A percentile compares a stretch with the other conserved stretches of the same genome.
Conservation (phyloP, 495 filamentous ascomycete genomes). For the Rhypophila decipiens region DNA sequence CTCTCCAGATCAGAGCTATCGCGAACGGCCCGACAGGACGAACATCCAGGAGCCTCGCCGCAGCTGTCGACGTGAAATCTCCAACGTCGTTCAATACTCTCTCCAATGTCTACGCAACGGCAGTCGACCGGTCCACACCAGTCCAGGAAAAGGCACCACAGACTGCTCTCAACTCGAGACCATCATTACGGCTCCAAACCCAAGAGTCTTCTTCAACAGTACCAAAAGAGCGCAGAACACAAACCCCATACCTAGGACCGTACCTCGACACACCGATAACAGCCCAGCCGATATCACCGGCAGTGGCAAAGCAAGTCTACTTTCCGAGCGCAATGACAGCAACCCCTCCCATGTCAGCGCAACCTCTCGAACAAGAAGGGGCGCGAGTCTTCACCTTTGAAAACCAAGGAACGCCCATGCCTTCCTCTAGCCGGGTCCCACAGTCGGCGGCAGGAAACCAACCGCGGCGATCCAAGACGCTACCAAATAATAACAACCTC, state of each 20-base stretch:
- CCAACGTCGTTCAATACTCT: slow-evolving; percentile 80
- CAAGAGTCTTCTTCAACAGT: slow-evolving; percentile 20
- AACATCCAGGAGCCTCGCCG: slow-evolving; percentile 27
- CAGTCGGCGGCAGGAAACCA: slow-evolving; percentile 24
- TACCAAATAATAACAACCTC: slow-evolving; percentile 12
- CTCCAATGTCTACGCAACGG: slow-evolving; percentile 67
- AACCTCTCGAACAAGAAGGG: slow-evolving; percentile 29
- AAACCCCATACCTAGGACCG: slow-evolving; percentile 36
- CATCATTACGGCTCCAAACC: slow-evolving; percentile 42
- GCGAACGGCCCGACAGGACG: slow-evolving; percentile 23
- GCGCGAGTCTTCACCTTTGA: slow-evolving; percentile 35
- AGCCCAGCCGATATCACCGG: slow-evolving; percentile 36
- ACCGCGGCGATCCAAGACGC: slow-evolving; percentile 32
- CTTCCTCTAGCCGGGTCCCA: slow-evolving; percentile 4
- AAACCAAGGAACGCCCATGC: slow-evolving; percentile 2
- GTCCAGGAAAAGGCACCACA: slow-evolving; percentile 33
- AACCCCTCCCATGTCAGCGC: slow-evolving; percentile 46
- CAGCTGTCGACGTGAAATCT: slow-evolving; percentile 53
- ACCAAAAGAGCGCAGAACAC: slow-evolving; percentile 20
- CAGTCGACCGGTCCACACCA: slow-evolving; percentile 59
- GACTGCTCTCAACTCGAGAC: slow-evolving; percentile 30
- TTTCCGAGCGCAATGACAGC: slow-evolving; percentile 43
- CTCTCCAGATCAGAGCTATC: slow-evolving; percentile 61
- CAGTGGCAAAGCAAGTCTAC: slow-evolving; percentile 28
- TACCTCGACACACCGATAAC: slow-evolving; percentile 41